Evolutionary conservation across 2,329 filamentous ascomycete species (phyloP).

Genomic region (Neurospora sp.): DNA sequence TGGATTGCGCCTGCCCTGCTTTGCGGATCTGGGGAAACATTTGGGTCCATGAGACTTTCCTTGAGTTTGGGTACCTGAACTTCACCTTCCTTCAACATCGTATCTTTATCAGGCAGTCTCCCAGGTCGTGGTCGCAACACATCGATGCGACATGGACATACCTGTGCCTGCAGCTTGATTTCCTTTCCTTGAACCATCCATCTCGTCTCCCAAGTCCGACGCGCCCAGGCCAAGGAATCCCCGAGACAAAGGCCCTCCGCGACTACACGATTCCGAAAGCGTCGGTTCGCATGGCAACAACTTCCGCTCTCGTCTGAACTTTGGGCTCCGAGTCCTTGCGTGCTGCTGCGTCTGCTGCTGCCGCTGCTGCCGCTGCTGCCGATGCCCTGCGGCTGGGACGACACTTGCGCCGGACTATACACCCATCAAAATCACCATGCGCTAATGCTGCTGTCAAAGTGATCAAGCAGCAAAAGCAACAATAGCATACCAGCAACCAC

Average conservation of each 20-base stretch:
- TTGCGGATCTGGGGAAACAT: neutral
- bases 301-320: neutral
- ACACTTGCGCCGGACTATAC: neutral
- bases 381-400: neutral
- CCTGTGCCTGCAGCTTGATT: neutral
- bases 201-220: neutral
- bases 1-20: neutral
- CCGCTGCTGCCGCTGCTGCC: neutral
- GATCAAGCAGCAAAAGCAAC: conserved; percentile 12
- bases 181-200: neutral
- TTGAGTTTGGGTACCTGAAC: neutral
- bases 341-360: neutral
- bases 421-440: neutral
- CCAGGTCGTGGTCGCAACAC: neutral
- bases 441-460: neutral
- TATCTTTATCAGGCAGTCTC: neutral
- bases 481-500: conserved; percentile 22
- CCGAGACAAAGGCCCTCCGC: neutral
- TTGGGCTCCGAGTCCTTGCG: neutral
- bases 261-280: neutral
- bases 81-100: neutral
- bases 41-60: neutral
- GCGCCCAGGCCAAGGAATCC: neutral
- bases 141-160: neutral
- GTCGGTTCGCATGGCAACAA: neutral